Conservation (phyloP, 164 flowering plant species). For the Macadamia tetraphylla region DNA sequence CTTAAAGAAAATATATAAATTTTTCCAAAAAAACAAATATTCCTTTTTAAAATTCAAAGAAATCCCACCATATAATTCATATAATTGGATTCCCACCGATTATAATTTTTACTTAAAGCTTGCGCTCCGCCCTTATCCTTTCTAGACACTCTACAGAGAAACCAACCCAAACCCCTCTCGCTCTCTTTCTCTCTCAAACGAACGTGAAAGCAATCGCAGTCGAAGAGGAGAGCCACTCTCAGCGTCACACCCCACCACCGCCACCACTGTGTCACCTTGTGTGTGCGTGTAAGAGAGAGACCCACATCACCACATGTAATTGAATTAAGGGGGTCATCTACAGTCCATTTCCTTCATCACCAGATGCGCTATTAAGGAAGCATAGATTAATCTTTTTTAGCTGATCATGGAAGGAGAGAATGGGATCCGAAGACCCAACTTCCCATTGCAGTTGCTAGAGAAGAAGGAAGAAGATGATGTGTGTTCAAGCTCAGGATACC, state of each 20-base stretch:
- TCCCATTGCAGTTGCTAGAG: slow-evolving; percentile 65
- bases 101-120: slow-evolving; percentile 66
- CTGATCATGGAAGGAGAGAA: slow-evolving; percentile 46
- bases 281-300: slow-evolving; percentile 12
- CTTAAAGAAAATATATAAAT: not conserved
- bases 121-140: slow-evolving; percentile 17
- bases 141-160: slow-evolving; percentile 1
- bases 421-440: slow-evolving; percentile 47
- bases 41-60: slow-evolving; percentile 16
- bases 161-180: slow-evolving; percentile 2
- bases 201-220: slow-evolving; percentile 15
- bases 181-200: slow-evolving; percentile 10
- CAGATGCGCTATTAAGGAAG: not conserved
- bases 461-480: slow-evolving; percentile 36
- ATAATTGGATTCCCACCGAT: slow-evolving; percentile 39
- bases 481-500: slow-evolving; percentile 30
- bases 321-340: slow-evolving; percentile 21
- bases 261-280: no score
- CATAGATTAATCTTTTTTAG: not conserved
- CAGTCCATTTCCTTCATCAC: slow-evolving; percentile 8
- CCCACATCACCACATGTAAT: slow-evolving; percentile 39
- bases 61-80: slow-evolving; percentile 27
- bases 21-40: slow-evolving; percentile 15
- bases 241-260: not conserved
- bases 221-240: not conserved